A percentile compares a stretch with the other conserved stretches of the same genome.
Conservation (phyloP, 2,329 filamentous ascomycete genomes). For the Leptographium flavum region DNA sequence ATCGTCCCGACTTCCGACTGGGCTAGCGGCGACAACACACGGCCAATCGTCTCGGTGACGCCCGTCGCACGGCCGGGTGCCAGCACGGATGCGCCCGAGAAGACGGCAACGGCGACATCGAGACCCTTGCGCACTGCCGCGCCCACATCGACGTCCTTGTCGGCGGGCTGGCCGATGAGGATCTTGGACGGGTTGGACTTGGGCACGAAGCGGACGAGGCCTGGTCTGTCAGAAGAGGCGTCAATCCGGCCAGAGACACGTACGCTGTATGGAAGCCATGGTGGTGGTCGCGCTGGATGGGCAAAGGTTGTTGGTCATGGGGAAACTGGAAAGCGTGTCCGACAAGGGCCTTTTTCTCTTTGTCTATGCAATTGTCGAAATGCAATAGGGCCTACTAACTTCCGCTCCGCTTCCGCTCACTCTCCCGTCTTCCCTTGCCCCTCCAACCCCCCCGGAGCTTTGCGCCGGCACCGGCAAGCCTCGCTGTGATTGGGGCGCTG, state of each 20-base stretch:
- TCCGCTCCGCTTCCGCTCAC: no score
- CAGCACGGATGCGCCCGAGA: conserved; percentile 43
- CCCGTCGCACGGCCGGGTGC: conserved; percentile 36
- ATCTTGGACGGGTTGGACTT: conserved; percentile 32
- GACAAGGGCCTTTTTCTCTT: no score
- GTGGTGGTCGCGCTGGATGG: no score
- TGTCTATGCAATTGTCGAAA: no score
- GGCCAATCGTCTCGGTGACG: conserved; percentile 27
- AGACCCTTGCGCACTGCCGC: conserved; percentile 38
- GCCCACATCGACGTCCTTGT: conserved; percentile 40
- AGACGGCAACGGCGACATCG: conserved; percentile 40
- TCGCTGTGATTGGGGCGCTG: neutral
- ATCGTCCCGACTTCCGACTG: conserved; percentile 38
- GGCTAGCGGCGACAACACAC: conserved; percentile 35
- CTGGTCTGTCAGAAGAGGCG: conserved; percentile 17
- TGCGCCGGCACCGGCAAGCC: neutral
- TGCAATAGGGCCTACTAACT: no score
- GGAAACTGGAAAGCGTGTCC: no score
- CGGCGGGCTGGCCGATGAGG: conserved; percentile 41
- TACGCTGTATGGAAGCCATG: neutral
- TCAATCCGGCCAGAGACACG: neutral
- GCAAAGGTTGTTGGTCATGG: no score
- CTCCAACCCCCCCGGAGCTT: no score
- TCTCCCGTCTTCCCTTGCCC: no score
- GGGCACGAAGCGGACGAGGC: conserved; percentile 45